Conservation (phyloP, 345 rosid genomes). For the Gossypium arboreum region DNA sequence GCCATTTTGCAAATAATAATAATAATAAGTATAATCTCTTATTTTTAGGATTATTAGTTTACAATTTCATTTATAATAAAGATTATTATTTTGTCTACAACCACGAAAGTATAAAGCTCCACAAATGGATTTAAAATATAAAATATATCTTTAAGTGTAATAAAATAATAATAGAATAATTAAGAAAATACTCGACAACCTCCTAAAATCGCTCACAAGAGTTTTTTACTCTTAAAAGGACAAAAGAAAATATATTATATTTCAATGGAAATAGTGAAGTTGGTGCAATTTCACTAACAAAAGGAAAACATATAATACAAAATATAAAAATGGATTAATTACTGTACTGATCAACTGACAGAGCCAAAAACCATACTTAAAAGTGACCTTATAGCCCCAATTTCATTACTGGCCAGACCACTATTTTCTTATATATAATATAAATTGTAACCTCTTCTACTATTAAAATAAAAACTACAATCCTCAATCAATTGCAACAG, state of each 20-base stretch:
- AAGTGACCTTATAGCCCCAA: constrained; percentile 11
- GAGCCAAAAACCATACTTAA: constrained; percentile 14
- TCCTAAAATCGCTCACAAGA: too few relatives aligned
- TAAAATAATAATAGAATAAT: too few relatives aligned
- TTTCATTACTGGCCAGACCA: constrained; percentile 17
- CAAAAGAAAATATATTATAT: neutral
- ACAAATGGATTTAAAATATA: too few relatives aligned
- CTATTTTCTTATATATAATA: neutral
- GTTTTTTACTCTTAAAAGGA: too few relatives aligned
- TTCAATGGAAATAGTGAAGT: neutral
- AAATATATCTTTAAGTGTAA: too few relatives aligned
- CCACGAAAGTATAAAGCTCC: too few relatives aligned
- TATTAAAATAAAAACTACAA: neutral
- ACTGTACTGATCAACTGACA: constrained; percentile 2
- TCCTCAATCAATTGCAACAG: neutral
- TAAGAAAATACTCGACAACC: too few relatives aligned
- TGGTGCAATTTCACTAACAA: neutral
- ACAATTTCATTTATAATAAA: neutral
- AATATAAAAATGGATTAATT: neutral
- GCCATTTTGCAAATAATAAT: too few relatives aligned
- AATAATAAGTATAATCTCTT: neutral
- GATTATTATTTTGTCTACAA: too few relatives aligned
- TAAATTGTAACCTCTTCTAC: neutral
- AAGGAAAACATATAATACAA: neutral
- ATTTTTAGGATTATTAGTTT: neutral